Evolutionary conservation across 139 green algal genomes (phyloP).

Genomic region (Tetraselmis chui): DNA sequence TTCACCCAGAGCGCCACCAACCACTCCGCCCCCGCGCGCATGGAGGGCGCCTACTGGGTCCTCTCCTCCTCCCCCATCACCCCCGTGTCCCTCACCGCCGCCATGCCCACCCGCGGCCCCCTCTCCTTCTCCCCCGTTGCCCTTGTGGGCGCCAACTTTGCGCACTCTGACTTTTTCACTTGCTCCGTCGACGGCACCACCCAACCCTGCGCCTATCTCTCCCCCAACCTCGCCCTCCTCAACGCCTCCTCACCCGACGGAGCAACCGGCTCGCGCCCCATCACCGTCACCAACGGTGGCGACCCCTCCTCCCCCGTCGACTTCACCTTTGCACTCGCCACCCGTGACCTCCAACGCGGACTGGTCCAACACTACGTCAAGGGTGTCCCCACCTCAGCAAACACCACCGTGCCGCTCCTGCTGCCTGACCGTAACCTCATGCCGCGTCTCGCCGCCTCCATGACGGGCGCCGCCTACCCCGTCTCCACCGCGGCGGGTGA

Average conservation of each 20-base stretch:
- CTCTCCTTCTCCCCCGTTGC: neutral
- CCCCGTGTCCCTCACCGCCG: neutral
- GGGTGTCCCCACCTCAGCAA: neutral
- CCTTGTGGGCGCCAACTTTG: constrained; percentile 3
- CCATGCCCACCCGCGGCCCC: neutral
- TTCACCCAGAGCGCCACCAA: constrained; percentile 1
- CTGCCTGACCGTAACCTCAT: constrained; percentile 1
- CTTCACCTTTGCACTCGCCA: neutral
- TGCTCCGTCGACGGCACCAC: neutral
- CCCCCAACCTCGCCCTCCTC: neutral
- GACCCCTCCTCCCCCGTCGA: neutral
- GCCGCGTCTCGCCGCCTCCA: neutral
- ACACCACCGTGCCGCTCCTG: neutral
- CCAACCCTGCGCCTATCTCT: neutral
- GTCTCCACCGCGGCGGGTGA: neutral
- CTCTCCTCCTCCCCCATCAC: constrained; percentile 6
- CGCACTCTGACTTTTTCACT: neutral
- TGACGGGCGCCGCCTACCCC: neutral
- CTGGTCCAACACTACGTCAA: neutral
- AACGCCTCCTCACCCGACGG: neutral
- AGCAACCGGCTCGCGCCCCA: no score
- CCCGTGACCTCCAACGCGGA: neutral
- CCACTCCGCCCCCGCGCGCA: neutral
- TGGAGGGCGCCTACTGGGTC: constrained; percentile 14
- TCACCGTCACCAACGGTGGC: neutral